phyloP scores from a whole-genome alignment of 2,329 filamentous ascomycete genomes.

The Penicillium occitanis region DNA sequence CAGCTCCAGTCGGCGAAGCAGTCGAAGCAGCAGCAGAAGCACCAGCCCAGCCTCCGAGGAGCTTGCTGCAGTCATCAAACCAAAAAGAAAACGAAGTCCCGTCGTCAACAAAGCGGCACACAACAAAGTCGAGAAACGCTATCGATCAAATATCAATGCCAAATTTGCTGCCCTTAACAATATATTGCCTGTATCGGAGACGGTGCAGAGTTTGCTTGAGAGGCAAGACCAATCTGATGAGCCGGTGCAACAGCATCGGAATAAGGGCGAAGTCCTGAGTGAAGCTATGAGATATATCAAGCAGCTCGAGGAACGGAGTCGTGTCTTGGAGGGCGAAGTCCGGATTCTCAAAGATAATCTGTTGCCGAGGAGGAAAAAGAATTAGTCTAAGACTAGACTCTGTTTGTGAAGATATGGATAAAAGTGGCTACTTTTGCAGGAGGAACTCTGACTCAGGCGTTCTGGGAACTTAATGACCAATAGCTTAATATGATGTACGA shows the following conservation, averaged over 20 bases:
- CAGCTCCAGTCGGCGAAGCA: constrained; percentile 6
- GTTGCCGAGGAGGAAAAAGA: constrained; percentile 5
- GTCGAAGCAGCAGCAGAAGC: constrained; percentile 3
- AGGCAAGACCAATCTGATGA: background rate
- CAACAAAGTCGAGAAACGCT: constrained; percentile 17
- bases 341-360: constrained; percentile 16
- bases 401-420: constrained; percentile 1
- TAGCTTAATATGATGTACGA: constrained; percentile 5
- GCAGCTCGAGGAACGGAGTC: constrained; percentile 10
- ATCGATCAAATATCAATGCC: constrained; percentile 17
- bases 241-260: constrained; percentile 8
- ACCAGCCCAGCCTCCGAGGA: constrained; percentile 1
- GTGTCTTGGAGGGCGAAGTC: constrained; percentile 8
- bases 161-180: constrained; percentile 13
- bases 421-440: constrained; percentile 4
- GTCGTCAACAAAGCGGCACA: constrained; percentile 14
- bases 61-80: background rate
- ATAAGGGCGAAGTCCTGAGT: constrained; percentile 7
- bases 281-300: constrained; percentile 18
- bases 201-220: constrained; percentile 7
- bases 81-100: constrained; percentile 7
- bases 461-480: background rate
- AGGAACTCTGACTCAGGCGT: background rate
- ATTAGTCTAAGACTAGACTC: background rate
- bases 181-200: constrained; percentile 2